phyloP scores from a whole-genome alignment of 2,329 filamentous ascomycete species.

The Stagonosporopsis rhizophila region DNA sequence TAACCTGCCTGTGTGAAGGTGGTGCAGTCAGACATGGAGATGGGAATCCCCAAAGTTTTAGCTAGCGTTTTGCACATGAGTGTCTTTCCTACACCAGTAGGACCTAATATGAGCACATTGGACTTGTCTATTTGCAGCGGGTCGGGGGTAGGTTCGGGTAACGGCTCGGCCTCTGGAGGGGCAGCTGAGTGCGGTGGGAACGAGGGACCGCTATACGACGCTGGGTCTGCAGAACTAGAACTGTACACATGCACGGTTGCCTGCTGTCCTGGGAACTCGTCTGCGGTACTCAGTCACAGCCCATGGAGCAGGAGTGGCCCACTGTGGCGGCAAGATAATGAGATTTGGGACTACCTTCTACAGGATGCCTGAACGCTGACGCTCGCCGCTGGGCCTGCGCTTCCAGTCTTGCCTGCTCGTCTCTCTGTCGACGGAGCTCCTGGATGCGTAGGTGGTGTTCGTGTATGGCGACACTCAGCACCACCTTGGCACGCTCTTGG shows the following conservation, averaged over 20 bases:
- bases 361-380: constrained; percentile 72
- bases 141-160: constrained; percentile 58
- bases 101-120: constrained; percentile 88
- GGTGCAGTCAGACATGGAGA: constrained; percentile 94
- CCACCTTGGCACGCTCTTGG: constrained; percentile 93
- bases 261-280: constrained; percentile 69
- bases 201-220: constrained; percentile 23
- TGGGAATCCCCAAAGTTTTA: constrained; percentile 91
- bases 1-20: constrained; percentile 96
- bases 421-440: constrained; percentile 74
- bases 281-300: constrained; percentile 51
- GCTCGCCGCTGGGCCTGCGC: constrained; percentile 76
- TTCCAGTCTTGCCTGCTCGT: constrained; percentile 77
- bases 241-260: constrained; percentile 53
- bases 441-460: constrained; percentile 94
- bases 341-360: constrained; percentile 68
- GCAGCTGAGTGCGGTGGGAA: constrained; percentile 27
- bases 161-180: constrained; percentile 46
- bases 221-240: constrained; percentile 20
- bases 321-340: constrained; percentile 17
- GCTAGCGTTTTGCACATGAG: constrained; percentile 93
- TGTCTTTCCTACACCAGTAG: constrained; percentile 95
- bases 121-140: constrained; percentile 90
- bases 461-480: constrained; percentile 90
- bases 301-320: constrained; percentile 14